A percentile compares a stretch with the other conserved stretches of the same genome.
These are phyloP conservation scores for Inosperma sp. DNA, from an alignment of 768 basidiomycete species.

Conservation along the genomic window DNA sequence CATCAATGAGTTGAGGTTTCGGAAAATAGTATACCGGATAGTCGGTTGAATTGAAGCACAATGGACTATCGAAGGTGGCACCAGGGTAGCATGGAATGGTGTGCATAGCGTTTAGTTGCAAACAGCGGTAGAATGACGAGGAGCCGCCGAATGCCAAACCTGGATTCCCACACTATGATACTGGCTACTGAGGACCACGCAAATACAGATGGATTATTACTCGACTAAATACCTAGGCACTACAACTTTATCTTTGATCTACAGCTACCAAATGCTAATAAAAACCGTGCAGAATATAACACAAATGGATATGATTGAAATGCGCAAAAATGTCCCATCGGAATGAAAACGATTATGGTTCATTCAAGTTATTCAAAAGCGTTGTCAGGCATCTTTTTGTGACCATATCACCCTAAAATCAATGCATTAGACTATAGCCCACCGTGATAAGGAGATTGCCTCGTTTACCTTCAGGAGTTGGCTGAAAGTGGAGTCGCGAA, in stretches of 20 bases:
- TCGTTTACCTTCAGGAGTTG: slow-evolving; percentile 80
- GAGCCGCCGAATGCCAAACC: neutral
- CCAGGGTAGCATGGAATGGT: slow-evolving; percentile 32
- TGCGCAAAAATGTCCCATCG: slow-evolving; percentile 22
- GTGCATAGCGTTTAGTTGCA: slow-evolving; percentile 31
- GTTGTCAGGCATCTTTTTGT: slow-evolving; percentile 93
- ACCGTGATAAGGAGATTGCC: neutral
- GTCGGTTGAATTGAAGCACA: slow-evolving; percentile 32
- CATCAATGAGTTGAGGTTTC: slow-evolving; percentile 44
- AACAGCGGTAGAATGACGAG: neutral
- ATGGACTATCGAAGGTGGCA: slow-evolving; percentile 30
- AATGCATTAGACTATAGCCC: slow-evolving; percentile 16
- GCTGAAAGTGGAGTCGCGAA: slow-evolving; percentile 90
- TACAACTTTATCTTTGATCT: slow-evolving; percentile 26
- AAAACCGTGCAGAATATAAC: slow-evolving; percentile 29
- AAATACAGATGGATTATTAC: slow-evolving; percentile 17
- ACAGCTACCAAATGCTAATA: slow-evolving; percentile 29
- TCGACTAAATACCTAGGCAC: slow-evolving; percentile 23
- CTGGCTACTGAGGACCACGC: too few relatives aligned
- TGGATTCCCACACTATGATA: too few relatives aligned
- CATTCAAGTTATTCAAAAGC: slow-evolving; percentile 81
- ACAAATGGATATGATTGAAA: slow-evolving; percentile 29
- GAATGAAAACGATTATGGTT: slow-evolving; percentile 41
- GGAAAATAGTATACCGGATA: slow-evolving; percentile 55
- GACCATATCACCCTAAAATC: slow-evolving; percentile 85